Percentiles rank a stretch among this genome's conserved stretches.
Conservation (phyloP, 2,329 filamentous ascomycete genomes). For the Cercospora zeae-maydis region DNA sequence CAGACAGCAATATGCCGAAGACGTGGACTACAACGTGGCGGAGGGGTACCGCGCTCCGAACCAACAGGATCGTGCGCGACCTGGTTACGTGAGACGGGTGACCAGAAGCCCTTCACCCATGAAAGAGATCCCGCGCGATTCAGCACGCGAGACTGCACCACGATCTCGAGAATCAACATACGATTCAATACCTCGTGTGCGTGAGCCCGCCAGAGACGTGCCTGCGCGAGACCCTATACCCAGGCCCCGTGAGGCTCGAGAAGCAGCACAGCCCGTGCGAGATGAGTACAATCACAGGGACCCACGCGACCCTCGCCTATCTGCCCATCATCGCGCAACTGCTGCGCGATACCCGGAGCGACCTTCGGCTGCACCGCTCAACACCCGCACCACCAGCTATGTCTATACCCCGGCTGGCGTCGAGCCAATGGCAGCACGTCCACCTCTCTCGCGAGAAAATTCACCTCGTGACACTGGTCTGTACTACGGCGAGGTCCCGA, state of each 20-base stretch:
- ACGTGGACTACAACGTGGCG: slow-evolving; percentile 32
- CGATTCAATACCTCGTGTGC: background rate
- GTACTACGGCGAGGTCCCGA: slow-evolving; percentile 28
- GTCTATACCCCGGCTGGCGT: slow-evolving; percentile 27
- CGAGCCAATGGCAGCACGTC: slow-evolving; percentile 19
- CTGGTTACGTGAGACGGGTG: slow-evolving; percentile 15
- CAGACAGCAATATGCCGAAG: slow-evolving; percentile 30
- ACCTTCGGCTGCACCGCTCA: slow-evolving; percentile 19
- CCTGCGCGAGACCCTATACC: background rate
- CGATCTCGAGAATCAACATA: slow-evolving; percentile 4
- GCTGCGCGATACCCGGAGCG: slow-evolving; percentile 27
- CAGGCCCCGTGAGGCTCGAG: slow-evolving; percentile 1
- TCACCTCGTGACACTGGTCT: slow-evolving; percentile 15
- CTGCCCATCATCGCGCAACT: slow-evolving; percentile 16
- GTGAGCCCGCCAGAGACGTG: background rate
- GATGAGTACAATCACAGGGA: background rate
- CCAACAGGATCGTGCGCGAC: slow-evolving; percentile 10
- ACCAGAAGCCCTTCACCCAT: slow-evolving; percentile 32
- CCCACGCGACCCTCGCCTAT: slow-evolving; percentile 12
- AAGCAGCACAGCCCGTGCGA: background rate
- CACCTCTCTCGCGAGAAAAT: slow-evolving; percentile 11
- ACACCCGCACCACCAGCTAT: slow-evolving; percentile 31
- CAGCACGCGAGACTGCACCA: slow-evolving; percentile 8
- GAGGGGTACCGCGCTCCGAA: slow-evolving; percentile 30
- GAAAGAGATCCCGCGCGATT: slow-evolving; percentile 10